Evolutionary conservation across 208 protist species (phyloP).

Genomic region (Novymonas esmeraldas): DNA sequence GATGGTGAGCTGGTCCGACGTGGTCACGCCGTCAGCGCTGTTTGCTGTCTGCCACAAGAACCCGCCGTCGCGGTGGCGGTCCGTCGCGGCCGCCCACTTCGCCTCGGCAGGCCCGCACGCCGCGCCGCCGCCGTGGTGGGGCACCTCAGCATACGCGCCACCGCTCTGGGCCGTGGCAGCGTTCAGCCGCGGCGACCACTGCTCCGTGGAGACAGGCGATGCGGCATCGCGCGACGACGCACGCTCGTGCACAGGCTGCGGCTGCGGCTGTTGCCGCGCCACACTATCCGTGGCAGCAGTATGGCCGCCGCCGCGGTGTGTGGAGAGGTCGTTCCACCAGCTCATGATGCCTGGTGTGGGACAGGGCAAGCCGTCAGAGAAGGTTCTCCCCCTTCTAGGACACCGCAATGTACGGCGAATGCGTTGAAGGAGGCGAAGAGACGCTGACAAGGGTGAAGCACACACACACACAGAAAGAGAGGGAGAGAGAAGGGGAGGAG

Average conservation of each 20-base stretch:
- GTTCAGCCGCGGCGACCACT: no score
- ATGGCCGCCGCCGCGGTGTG: conserved; percentile 20
- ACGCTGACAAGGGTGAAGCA: no score
- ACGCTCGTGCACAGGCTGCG: no score
- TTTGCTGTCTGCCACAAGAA: conserved; percentile 20
- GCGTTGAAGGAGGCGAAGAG: no score
- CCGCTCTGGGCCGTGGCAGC: background rate
- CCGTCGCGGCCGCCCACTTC: conserved; percentile 9
- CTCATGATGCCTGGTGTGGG: conserved; percentile 29
- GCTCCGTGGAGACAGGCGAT: background rate
- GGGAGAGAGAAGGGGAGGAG: no score
- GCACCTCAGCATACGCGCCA: background rate
- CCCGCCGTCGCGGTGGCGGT: conserved; percentile 9
- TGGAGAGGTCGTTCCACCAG: conserved; percentile 36
- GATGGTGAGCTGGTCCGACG: conserved; percentile 17
- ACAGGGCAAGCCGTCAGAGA: no score
- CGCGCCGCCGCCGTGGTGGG: background rate
- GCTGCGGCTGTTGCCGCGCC: background rate
- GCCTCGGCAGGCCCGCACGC: conserved; percentile 1
- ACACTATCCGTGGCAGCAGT: conserved; percentile 5
- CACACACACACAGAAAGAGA: no score
- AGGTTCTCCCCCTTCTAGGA: no score
- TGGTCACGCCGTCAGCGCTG: conserved; percentile 7
- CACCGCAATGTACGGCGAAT: no score
- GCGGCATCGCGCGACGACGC: background rate